phyloP scores from a whole-genome alignment of 1,139 yeast species.

The Kodamaea derodonti region DNA sequence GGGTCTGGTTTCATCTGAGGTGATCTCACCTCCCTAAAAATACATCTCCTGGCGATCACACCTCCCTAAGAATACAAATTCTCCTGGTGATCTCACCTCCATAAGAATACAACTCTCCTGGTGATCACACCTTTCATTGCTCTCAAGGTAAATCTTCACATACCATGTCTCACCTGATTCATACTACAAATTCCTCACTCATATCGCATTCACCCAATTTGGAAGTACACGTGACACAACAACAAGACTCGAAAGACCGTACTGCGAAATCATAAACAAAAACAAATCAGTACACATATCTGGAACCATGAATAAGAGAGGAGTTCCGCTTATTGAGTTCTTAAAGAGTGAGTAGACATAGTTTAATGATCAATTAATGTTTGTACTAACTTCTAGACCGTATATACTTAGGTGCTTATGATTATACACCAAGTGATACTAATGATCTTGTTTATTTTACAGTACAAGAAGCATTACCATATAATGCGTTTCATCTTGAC shows the following conservation, averaged over 20 bases:
- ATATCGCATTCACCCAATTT: too few species aligned
- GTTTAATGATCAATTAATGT: too few species aligned
- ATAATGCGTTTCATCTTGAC: slow-evolving; percentile 89
- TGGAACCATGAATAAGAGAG: slow-evolving; percentile 18
- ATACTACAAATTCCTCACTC: too few species aligned
- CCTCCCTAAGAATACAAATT: too few species aligned
- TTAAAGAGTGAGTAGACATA: slow-evolving; percentile 34
- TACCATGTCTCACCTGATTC: too few species aligned
- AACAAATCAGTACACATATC: slow-evolving; percentile 6
- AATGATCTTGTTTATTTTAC: slow-evolving; percentile 80
- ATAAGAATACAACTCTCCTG: too few species aligned
- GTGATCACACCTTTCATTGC: too few species aligned
- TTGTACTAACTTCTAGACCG: slow-evolving; percentile 55
- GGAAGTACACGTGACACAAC: slow-evolving; percentile 1
- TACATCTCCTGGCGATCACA: too few species aligned
- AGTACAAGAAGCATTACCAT: slow-evolving; percentile 86
- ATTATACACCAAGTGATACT: slow-evolving; percentile 73
- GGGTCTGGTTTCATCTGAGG: too few species aligned
- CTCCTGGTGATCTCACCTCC: too few species aligned
- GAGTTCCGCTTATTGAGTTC: slow-evolving; percentile 42
- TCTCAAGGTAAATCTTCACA: too few species aligned
- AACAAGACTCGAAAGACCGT: slow-evolving; percentile 11
- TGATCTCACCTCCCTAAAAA: too few species aligned
- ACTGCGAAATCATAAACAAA: slow-evolving; percentile 4
- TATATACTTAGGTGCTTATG: slow-evolving; percentile 88